These are phyloP conservation scores for Lyophyllum atratum DNA, from an alignment of 768 basidiomycete genomes.

Conservation along the genomic window DNA sequence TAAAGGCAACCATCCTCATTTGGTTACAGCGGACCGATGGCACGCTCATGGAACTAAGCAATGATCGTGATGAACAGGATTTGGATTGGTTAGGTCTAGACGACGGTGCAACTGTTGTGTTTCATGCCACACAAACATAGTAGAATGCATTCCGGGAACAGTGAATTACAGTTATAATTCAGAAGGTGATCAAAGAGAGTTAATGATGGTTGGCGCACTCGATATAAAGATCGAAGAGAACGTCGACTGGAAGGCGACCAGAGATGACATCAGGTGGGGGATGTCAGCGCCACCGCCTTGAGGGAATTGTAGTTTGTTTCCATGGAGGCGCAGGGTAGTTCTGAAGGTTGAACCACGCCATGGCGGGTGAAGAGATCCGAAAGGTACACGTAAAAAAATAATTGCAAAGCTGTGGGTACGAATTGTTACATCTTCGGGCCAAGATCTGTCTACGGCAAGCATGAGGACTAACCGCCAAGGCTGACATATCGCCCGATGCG, in stretches of 20 bases:
- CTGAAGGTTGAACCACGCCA: no score
- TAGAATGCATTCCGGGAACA: not conserved
- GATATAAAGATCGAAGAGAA: no score
- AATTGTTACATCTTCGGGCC: no score
- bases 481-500: no score
- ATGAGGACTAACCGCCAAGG: no score
- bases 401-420: no score
- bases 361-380: not conserved
- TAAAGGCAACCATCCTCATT: constrained; percentile 39
- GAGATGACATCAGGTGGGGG: not conserved
- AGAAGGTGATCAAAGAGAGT: no score
- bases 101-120: constrained; percentile 44
- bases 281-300: not conserved
- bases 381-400: not conserved
- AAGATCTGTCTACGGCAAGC: no score
- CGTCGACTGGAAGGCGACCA: no score
- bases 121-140: constrained; percentile 22
- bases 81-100: constrained; percentile 78
- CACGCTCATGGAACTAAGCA: constrained; percentile 44
- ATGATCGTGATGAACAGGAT: constrained; percentile 50
- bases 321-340: not conserved
- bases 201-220: no score
- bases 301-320: not conserved
- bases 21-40: constrained; percentile 61
- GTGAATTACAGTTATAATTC: not conserved